Evolutionary conservation across 768 basidiomycete species (phyloP).

Genomic region (Agrocybe pediades): DNA sequence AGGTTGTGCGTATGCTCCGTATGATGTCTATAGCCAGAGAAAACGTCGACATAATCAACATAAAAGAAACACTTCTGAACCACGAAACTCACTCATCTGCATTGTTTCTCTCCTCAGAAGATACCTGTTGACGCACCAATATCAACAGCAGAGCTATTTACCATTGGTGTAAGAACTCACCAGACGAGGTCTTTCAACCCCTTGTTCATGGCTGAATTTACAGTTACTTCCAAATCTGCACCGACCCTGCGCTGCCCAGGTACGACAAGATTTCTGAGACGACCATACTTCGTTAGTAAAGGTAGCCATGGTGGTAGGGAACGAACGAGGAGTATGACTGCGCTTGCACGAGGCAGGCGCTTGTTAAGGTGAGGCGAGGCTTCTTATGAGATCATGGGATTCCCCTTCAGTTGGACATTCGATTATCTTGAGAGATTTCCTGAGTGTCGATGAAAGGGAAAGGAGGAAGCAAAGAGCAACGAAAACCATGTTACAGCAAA

Average conservation of each 20-base stretch:
- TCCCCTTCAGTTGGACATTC: neutral
- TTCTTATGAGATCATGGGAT: neutral
- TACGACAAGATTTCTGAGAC: slow-evolving; percentile 2
- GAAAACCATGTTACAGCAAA: too few species aligned
- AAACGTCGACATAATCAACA: too few species aligned
- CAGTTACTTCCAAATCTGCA: slow-evolving; percentile 12
- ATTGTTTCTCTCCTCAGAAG: too few species aligned
- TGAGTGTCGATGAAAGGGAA: neutral
- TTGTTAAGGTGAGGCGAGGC: neutral
- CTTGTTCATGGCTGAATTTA: slow-evolving; percentile 10
- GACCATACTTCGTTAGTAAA: neutral
- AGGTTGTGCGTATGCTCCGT: neutral
- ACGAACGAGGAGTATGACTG: neutral
- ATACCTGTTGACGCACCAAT: neutral
- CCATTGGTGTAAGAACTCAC: too few species aligned
- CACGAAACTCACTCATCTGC: too few species aligned
- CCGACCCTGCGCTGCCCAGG: slow-evolving; percentile 8
- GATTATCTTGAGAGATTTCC: neutral
- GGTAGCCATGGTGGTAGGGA: slow-evolving; percentile 8
- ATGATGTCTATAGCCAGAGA: too few species aligned
- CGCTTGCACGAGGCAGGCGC: slow-evolving; percentile 1
- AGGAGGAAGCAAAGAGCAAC: too few species aligned
- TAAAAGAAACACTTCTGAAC: too few species aligned
- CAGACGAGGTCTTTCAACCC: neutral
- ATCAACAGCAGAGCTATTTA: too few species aligned